Percentiles rank a stretch among this genome's conserved stretches.
phyloP scores from a whole-genome alignment of 441 rosid species.

The Cnidoscolus chayamansa region DNA sequence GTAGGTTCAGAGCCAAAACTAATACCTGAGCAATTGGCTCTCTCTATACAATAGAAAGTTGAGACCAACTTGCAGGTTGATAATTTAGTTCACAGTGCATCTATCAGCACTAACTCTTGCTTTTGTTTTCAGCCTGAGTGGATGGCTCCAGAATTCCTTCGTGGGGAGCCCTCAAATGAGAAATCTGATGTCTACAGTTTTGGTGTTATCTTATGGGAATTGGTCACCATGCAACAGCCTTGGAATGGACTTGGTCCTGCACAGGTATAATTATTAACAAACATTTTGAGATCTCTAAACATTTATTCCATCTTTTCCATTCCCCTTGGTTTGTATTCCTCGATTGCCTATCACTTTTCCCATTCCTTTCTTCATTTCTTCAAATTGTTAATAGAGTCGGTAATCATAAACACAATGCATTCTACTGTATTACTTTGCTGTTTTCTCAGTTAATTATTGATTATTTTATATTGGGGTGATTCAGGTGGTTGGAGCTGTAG shows the following conservation, averaged over 20 bases:
- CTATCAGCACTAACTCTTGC: conserved; percentile 40
- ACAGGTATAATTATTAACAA: conserved; percentile 48
- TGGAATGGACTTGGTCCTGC: conserved; percentile 93
- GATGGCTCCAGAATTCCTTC: conserved; percentile 99
- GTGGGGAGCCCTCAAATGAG: conserved; percentile 98
- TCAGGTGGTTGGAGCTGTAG: conserved; percentile 98
- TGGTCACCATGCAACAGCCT: conserved; percentile 82
- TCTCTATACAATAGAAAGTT: conserved; percentile 24
- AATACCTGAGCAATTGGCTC: neutral
- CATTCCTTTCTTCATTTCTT: neutral
- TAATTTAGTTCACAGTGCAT: conserved; percentile 29
- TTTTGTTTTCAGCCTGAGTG: conserved; percentile 89
- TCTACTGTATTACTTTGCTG: neutral
- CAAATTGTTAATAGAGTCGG: neutral
- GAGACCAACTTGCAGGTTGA: conserved; percentile 28
- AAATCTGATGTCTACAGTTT: conserved; percentile 93
- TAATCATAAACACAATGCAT: neutral
- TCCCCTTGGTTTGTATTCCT: neutral
- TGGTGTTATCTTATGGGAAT: conserved; percentile 95
- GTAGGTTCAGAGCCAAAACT: neutral
- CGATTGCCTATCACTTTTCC: too few species aligned
- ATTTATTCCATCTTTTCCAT: neutral
- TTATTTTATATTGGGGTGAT: neutral
- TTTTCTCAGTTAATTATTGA: neutral
- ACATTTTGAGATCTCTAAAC: neutral